A percentile compares a stretch with the other conserved stretches of the same genome.
Conservation (phyloP, 345 rosid genomes). For the Pistacia vera region DNA sequence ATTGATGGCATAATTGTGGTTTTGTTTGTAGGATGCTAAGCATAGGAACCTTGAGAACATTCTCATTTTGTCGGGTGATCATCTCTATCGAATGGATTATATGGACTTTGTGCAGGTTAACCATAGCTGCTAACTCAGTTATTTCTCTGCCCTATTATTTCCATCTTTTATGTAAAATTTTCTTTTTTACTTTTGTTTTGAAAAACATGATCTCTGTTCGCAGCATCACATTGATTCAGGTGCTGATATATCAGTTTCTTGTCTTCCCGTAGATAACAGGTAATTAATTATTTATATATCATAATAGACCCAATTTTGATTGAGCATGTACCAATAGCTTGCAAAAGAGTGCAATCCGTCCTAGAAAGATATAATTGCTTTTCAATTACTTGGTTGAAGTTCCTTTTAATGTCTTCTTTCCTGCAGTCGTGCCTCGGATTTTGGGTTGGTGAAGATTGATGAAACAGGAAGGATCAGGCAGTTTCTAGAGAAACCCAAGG, state of each 20-base stretch:
- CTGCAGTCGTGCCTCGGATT: conserved; percentile 76
- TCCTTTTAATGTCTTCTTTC: conserved; percentile 15
- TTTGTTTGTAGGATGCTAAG: conserved; percentile 67
- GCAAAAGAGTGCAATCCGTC: not conserved
- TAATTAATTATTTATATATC: conserved; percentile 26
- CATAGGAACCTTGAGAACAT: conserved; percentile 77
- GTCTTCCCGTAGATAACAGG: conserved; percentile 66
- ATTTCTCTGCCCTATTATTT: conserved; percentile 9
- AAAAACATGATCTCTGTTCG: conserved; percentile 21
- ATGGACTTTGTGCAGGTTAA: conserved; percentile 86
- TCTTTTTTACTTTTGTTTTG: not conserved
- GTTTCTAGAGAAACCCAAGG: conserved; percentile 78
- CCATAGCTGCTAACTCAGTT: conserved; percentile 1
- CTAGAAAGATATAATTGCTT: not conserved
- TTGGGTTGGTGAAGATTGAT: conserved; percentile 75
- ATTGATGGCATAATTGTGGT: conserved; percentile 9
- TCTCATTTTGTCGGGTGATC: conserved; percentile 86
- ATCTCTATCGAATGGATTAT: conserved; percentile 90
- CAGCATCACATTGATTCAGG: conserved; percentile 68
- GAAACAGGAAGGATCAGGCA: conserved; percentile 58
- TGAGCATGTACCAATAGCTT: not conserved
- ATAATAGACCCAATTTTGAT: not conserved
- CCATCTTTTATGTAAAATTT: not conserved
- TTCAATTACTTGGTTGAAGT: conserved; percentile 1
- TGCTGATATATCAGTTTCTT: conserved; percentile 69